Conservation (phyloP, 1,139 yeast species). For the Zygoascus sp. region DNA sequence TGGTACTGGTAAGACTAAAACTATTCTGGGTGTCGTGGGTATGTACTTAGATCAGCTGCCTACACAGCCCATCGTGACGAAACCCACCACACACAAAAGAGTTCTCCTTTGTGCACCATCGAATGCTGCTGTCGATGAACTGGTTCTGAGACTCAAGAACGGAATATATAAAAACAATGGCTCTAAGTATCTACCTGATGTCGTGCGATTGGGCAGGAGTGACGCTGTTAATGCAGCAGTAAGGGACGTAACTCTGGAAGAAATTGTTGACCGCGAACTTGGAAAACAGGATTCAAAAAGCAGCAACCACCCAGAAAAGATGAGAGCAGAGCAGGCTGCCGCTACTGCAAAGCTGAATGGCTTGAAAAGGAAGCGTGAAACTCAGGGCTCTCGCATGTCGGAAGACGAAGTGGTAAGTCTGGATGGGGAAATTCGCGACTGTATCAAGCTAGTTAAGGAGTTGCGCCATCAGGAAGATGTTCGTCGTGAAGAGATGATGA, state of each 20-base stretch:
- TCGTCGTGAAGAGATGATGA: slow-evolving; percentile 60
- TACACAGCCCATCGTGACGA: slow-evolving; percentile 15
- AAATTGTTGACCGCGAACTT: slow-evolving; percentile 67
- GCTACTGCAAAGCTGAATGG: slow-evolving; percentile 50
- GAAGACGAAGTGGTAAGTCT: slow-evolving; percentile 26
- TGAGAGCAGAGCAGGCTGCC: slow-evolving; percentile 50
- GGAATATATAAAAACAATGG: slow-evolving; percentile 63
- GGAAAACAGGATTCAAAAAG: slow-evolving; percentile 34
- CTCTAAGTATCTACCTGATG: slow-evolving; percentile 53
- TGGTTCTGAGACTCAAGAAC: slow-evolving; percentile 74
- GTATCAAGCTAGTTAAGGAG: slow-evolving; percentile 58
- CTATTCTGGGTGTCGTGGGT: slow-evolving; percentile 88
- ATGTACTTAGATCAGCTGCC: slow-evolving; percentile 48
- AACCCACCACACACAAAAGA: slow-evolving; percentile 35
- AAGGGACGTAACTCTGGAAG: slow-evolving; percentile 80
- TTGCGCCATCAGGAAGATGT: slow-evolving; percentile 71
- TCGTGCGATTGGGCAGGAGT: slow-evolving; percentile 87
- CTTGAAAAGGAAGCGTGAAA: slow-evolving; percentile 41
- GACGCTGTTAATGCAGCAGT: slow-evolving; percentile 86
- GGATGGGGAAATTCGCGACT: slow-evolving; percentile 39
- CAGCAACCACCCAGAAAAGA: slow-evolving; percentile 34
- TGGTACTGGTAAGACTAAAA: slow-evolving; percentile 97
- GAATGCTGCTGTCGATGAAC: slow-evolving; percentile 97
- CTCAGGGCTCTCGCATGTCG: slow-evolving; percentile 23
- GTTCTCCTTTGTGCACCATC: slow-evolving; percentile 95